These are phyloP conservation scores for Globisporangium sylvaticum DNA, from an alignment of 352 stramenopile genomes.

Conservation along the genomic window DNA sequence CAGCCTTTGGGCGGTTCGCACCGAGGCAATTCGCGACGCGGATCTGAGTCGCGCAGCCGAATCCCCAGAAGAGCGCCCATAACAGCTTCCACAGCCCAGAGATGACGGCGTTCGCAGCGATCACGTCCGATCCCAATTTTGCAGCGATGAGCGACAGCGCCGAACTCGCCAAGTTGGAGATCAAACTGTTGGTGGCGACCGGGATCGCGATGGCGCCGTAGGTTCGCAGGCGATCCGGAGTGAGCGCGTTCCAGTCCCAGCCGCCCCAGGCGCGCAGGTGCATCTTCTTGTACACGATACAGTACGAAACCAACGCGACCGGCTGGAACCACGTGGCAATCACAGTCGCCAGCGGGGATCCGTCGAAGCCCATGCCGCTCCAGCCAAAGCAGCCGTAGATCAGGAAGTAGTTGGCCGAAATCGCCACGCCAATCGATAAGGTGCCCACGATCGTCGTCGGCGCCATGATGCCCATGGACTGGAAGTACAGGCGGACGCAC, in stretches of 20 bases:
- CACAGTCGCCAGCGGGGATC: constrained; percentile 66
- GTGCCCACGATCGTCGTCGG: constrained; percentile 65
- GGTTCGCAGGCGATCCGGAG: constrained; percentile 26
- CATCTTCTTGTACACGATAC: constrained; percentile 67
- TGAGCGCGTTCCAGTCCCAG: constrained; percentile 59
- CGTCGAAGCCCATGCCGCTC: constrained; percentile 64
- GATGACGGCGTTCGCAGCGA: constrained; percentile 47
- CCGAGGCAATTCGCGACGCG: constrained; percentile 73
- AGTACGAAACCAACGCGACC: constrained; percentile 70
- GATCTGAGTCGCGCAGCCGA: constrained; percentile 72
- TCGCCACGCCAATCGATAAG: constrained; percentile 57
- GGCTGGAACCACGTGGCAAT: constrained; percentile 80
- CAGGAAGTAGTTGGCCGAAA: constrained; percentile 57
- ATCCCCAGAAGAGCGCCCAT: constrained; percentile 75
- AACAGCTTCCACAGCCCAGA: constrained; percentile 54
- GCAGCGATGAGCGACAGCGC: constrained; percentile 34
- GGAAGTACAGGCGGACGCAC: constrained; percentile 41
- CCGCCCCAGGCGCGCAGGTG: constrained; percentile 67
- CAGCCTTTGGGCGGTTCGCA: constrained; percentile 11
- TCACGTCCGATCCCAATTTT: constrained; percentile 34
- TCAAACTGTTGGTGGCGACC: constrained; percentile 24
- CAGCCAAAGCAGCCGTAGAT: constrained; percentile 63
- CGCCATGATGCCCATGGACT: constrained; percentile 75
- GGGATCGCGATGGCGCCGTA: constrained; percentile 18
- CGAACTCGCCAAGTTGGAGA: constrained; percentile 36